phyloP scores from a whole-genome alignment of 305 asterid genomes.

The Nicotiana rustica region DNA sequence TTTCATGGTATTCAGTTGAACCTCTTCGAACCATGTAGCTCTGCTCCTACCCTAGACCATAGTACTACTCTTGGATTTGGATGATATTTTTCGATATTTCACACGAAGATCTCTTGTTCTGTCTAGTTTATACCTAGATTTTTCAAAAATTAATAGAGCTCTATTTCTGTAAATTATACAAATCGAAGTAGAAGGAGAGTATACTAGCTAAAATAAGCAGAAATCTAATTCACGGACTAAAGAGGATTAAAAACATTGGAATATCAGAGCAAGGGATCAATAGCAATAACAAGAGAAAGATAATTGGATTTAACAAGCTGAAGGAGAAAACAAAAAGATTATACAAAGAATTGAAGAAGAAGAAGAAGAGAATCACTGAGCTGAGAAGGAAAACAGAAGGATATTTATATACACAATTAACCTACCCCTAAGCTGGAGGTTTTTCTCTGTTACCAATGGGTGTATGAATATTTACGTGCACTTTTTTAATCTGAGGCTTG shows the following conservation, averaged over 20 bases:
- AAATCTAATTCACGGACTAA: background rate
- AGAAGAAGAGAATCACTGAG: background rate
- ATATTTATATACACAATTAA: background rate
- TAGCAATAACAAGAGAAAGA: background rate
- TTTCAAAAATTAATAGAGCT: background rate
- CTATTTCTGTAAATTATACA: too few relatives aligned
- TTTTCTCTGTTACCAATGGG: background rate
- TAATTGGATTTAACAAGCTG: background rate
- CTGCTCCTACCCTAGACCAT: too few relatives aligned
- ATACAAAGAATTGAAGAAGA: background rate
- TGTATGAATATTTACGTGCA: background rate
- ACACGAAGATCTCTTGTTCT: background rate
- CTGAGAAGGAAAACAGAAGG: constrained; percentile 13
- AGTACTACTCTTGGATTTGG: background rate
- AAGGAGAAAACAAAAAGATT: background rate
- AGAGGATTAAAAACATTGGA: too few relatives aligned
- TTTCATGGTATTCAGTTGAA: background rate
- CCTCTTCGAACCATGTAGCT: background rate
- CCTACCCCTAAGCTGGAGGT: background rate
- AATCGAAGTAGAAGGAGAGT: background rate
- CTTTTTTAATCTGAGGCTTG: background rate
- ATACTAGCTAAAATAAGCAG: background rate
- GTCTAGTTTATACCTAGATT: background rate
- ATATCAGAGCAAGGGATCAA: too few relatives aligned
- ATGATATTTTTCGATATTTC: background rate